Base-by-base conservation (phyloP, 148 eudicot genomes). In the Suaeda aralocaspica region DNA sequence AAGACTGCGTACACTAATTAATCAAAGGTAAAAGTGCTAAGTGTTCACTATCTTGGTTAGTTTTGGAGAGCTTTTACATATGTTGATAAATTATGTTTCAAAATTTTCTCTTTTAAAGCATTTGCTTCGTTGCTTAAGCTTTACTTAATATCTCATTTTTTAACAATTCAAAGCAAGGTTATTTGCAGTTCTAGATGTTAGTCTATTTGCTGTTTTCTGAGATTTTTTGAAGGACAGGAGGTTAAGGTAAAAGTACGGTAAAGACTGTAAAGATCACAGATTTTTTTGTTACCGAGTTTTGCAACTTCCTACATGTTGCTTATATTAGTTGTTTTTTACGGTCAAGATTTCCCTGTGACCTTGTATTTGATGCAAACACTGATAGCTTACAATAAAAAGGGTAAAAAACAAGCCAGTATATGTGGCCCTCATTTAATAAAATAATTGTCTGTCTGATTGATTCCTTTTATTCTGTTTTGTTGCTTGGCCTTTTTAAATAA, bases 1-100 rank as follows among this genome's bases (percentile, higher is more conserved):
- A 48, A 87, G 97, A 79, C 78, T 91, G 86, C 87, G 94, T 57
- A 91, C 97, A 42, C 72, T 91, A 69, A 89, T 91, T 58, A 91
- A 91, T 75, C 97, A 91, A 74, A 91, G 97, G 97, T 91, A 83
- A 59, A 42, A 51, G 16, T 21, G 41, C 33, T 45, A 44, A n/a
- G 55, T 52, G 31, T 28, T 51, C 16, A 4, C 29, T 61, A 26
- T n/a, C n/a, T 13, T 25, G 22, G 34, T 57, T 30, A 8, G 16
- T 28, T 64, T 48, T 18, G 36, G 62, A n/a, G 56, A 44, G 6
- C 2, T 68, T 55, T 25, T 15, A 1, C n/a, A 36, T 36, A 0
- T n/a, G 6, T 12, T 58, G 64, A 70, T 70, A 9, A n/a, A 5
- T 44, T 28, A 28, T 45, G 45, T n/a, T 57, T n/a, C 16, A 12